Percentiles rank a stretch among this genome's conserved stretches.
Evolutionary conservation across 202 grass and related monocot species (phyloP).

Genomic region (Setaria viridis): DNA sequence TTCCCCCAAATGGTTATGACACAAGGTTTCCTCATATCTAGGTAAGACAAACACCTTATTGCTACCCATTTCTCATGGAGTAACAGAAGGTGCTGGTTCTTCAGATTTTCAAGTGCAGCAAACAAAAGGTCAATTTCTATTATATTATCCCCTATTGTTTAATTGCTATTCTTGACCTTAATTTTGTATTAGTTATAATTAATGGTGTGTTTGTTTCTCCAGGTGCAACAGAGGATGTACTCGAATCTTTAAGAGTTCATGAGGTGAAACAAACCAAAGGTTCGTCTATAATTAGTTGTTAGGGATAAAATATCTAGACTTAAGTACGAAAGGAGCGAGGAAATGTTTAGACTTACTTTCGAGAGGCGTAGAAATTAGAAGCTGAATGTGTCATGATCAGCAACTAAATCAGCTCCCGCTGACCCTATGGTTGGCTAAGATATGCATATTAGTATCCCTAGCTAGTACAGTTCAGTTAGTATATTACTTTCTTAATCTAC

Average conservation of each 20-base stretch:
- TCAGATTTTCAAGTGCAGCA: neutral
- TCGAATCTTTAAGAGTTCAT: neutral
- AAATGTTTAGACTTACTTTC: neutral
- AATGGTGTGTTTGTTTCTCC: neutral
- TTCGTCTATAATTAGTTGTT: neutral
- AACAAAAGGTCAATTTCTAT: constrained; percentile 1
- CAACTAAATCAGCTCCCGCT: neutral
- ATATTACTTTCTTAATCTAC: no score
- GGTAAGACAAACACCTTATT: neutral
- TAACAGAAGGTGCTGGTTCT: neutral
- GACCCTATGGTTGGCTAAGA: neutral
- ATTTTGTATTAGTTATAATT: constrained; percentile 20
- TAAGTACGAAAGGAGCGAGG: neutral
- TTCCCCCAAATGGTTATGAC: neutral
- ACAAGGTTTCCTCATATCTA: neutral
- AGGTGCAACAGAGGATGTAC: constrained; percentile 21
- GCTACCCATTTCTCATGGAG: neutral
- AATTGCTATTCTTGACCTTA: neutral
- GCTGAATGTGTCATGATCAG: neutral
- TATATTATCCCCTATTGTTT: neutral
- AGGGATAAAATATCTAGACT: neutral
- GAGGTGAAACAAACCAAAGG: constrained; percentile 23
- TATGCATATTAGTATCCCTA: neutral
- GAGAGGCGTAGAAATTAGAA: neutral
- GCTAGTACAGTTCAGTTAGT: no score